Evolutionary conservation across 305 asterid species (phyloP), one percentile per base, ranked within the genome.

Genomic region (Lippia alba): DNA sequence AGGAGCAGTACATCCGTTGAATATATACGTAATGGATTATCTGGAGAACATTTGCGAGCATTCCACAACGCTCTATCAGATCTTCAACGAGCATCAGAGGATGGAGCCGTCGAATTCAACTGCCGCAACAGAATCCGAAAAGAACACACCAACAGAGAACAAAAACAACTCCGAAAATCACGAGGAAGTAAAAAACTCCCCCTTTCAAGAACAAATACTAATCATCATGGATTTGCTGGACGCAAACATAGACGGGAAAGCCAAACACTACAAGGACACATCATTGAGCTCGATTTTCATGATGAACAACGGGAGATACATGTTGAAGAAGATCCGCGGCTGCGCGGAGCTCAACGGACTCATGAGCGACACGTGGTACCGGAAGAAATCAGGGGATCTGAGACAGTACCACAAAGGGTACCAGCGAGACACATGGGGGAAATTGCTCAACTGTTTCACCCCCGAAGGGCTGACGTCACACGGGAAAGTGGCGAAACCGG

Each of bases 261-360:
- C 99, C 1, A 87, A 83, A 72, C 85, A 83, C 4, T 94, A 94
- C 83, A 91, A 73, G 59, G 99, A 94, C 73, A 69, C 75, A 0
- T 75, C 99, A 0, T 14, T 94, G 61, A 84, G 88, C 76, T 82
- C 90, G 14, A 94, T 94, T 1, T 94, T 94, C 91, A 79, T 94
- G 98, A 94, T 94, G 99, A 94, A 94, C 91, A 94, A 94, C 46
- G 97, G 98, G 9, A 75, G 99, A 15, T 92, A 88, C 84, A 90
- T 89, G 8, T 61, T 94, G 76, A 92, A 94, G 83, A 94, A 88
- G 79, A 86, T 88, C 9, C 85, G 80, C 44, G 86, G 89, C 30
- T 85, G 89, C 0, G 24, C 71, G 0, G 96, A 85, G 34, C 78
- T 90, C 40, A 81, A 79, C 74, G 61, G 77, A 70, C 64, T 94